phyloP scores from a whole-genome alignment of 176 grass and related monocot genomes.

The Musa schizocarpa region DNA sequence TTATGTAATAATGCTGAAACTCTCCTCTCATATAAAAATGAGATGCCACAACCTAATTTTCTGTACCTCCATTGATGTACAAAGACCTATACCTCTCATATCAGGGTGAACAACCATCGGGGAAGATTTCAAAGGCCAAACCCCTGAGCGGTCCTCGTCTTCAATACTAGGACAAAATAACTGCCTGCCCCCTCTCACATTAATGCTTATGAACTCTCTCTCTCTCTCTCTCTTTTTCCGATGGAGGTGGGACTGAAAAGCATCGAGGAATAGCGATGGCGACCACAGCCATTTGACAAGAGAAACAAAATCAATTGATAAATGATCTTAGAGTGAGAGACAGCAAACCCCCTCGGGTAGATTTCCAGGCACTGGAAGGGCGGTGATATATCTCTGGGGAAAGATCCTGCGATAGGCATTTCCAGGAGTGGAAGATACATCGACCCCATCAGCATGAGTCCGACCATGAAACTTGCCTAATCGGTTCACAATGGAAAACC shows the following conservation, averaged over 20 bases:
- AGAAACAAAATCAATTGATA: constrained; percentile 22
- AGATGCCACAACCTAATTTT: not conserved
- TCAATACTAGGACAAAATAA: not conserved
- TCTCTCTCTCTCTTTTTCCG: not conserved
- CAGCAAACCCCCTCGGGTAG: constrained; percentile 19
- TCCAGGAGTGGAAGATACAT: not conserved
- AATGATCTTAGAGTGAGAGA: constrained; percentile 34
- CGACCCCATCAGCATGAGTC: constrained; percentile 15
- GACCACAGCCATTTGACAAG: not conserved
- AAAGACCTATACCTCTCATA: constrained; percentile 1
- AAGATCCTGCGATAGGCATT: not conserved
- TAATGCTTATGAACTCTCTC: not conserved
- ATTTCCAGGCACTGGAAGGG: constrained; percentile 13
- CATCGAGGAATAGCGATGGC: not conserved
- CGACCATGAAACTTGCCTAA: constrained; percentile 36
- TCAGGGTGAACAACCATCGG: not conserved
- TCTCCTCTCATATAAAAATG: constrained; percentile 2
- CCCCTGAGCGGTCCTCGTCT: not conserved
- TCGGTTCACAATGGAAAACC: constrained; percentile 32
- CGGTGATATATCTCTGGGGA: constrained; percentile 23
- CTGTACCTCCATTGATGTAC: not conserved
- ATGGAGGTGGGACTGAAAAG: not conserved
- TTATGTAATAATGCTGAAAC: not conserved
- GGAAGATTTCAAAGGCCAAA: not conserved
- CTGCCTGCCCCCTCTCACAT: not conserved